These are phyloP conservation scores for Acanthamoeba royreba DNA, from an alignment of 208 protist species.

Conservation along the genomic window DNA sequence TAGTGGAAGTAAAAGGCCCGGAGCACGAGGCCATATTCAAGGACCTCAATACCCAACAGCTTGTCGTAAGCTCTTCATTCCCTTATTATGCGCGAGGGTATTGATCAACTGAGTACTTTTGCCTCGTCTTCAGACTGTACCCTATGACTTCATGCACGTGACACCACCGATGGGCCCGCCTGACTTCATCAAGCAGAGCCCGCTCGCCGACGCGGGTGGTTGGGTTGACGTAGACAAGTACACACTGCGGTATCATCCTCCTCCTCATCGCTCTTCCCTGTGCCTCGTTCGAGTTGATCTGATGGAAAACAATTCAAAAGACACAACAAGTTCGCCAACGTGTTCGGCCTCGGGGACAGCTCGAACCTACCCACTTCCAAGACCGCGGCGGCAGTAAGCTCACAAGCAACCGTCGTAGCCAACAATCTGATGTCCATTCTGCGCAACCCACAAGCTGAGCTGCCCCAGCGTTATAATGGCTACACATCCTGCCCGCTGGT, in stretches of 20 bases:
- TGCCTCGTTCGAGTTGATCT: neutral
- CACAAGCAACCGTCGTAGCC: conserved; percentile 55
- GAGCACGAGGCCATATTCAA: conserved; percentile 65
- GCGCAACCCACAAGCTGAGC: neutral
- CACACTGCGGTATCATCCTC: conserved; percentile 50
- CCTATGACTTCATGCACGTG: conserved; percentile 72
- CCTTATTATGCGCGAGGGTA: neutral
- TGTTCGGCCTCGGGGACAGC: conserved; percentile 71
- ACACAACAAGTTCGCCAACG: conserved; percentile 62
- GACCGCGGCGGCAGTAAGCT: conserved; percentile 70
- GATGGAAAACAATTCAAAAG: neutral
- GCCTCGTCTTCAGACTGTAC: neutral
- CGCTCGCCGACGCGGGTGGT: conserved; percentile 56
- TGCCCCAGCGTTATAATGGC: conserved; percentile 61
- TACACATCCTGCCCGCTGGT: conserved; percentile 74
- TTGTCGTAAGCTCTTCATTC: neutral
- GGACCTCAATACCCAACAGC: conserved; percentile 13
- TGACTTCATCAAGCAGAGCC: conserved; percentile 12
- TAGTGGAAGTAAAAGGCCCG: conserved; percentile 57
- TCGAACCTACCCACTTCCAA: conserved; percentile 70
- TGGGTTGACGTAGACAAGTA: conserved; percentile 70
- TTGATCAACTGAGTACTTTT: neutral
- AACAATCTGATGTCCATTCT: conserved; percentile 43
- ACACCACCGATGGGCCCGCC: conserved; percentile 65
- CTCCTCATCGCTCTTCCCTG: neutral